Percentiles rank a stretch among this genome's conserved stretches.
These are phyloP conservation scores for Daldinia vernicosa DNA, from an alignment of 495 filamentous ascomycete species.

Conservation along the genomic window DNA sequence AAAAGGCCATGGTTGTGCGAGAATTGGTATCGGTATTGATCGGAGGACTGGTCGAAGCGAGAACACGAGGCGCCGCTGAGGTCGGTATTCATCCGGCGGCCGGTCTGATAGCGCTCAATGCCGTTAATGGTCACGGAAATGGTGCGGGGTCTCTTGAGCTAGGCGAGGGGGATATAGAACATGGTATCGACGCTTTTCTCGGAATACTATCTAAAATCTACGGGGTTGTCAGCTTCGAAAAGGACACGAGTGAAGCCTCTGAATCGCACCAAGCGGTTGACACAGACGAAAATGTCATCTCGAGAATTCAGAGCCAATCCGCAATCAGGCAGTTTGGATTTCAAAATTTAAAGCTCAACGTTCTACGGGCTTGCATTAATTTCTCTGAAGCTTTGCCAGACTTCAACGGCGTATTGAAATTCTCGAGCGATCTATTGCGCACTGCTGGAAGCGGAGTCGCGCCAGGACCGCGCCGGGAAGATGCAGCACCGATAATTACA, in stretches of 20 bases:
- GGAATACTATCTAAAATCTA: conserved; percentile 59
- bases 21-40: conserved; percentile 86
- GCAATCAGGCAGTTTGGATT: conserved; percentile 69
- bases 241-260: conserved; percentile 18
- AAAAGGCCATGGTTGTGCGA: conserved; percentile 85
- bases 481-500: conserved; percentile 69
- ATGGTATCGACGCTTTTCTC: conserved; percentile 68
- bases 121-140: conserved; percentile 53
- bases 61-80: conserved; percentile 91
- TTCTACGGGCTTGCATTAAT: conserved; percentile 84
- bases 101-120: conserved; percentile 71
- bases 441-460: conserved; percentile 83
- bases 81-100: conserved; percentile 95
- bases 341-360: conserved; percentile 78
- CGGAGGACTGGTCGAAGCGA: conserved; percentile 86
- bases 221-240: conserved; percentile 56
- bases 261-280: conserved; percentile 43
- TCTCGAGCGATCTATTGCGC: conserved; percentile 82
- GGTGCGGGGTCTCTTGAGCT: conserved; percentile 75
- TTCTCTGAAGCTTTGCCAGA: conserved; percentile 94
- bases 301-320: conserved; percentile 62
- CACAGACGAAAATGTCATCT: conserved; percentile 60
- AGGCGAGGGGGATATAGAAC: conserved; percentile 77
- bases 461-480: conserved; percentile 66
- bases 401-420: conserved; percentile 84